Percentiles rank a stretch among this genome's conserved stretches.
Evolutionary conservation across 306 rosid genomes (phyloP).

Genomic region (Trifolium fragiferum): DNA sequence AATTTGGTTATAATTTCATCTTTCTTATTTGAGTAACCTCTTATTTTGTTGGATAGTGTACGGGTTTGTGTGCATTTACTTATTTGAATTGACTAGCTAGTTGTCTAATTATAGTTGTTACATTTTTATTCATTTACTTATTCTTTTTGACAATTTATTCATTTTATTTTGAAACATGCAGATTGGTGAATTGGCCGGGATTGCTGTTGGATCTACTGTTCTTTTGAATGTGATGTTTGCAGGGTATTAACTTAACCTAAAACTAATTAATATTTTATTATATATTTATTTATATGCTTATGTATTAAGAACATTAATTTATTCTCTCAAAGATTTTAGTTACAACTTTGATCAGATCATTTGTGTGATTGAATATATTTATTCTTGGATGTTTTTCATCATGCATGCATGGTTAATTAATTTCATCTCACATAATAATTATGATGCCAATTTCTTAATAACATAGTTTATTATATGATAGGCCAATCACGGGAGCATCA

Average conservation of each 20-base stretch:
- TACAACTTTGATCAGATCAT: not conserved
- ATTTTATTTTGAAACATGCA: not conserved
- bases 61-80: no score
- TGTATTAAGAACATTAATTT: conserved; percentile 1
- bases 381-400: not conserved
- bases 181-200: conserved; percentile 43
- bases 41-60: no score
- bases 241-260: conserved; percentile 58
- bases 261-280: not conserved
- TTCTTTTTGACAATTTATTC: not conserved
- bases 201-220: conserved; percentile 76
- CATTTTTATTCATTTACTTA: no score
- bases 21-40: no score
- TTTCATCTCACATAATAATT: not conserved
- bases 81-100: no score
- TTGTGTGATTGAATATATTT: no score
- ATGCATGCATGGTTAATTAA: no score
- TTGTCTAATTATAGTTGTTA: no score
- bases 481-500: conserved; percentile 90
- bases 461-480: conserved; percentile 26
- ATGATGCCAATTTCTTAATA: not conserved
- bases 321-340: not conserved
- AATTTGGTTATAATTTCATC: no score
- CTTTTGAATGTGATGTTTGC: conserved; percentile 81
- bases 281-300: not conserved